A percentile compares a stretch with the other conserved stretches of the same genome.
Evolutionary conservation across 2,329 filamentous ascomycete species (phyloP).

Genomic region (Trichoderma hamatum): DNA sequence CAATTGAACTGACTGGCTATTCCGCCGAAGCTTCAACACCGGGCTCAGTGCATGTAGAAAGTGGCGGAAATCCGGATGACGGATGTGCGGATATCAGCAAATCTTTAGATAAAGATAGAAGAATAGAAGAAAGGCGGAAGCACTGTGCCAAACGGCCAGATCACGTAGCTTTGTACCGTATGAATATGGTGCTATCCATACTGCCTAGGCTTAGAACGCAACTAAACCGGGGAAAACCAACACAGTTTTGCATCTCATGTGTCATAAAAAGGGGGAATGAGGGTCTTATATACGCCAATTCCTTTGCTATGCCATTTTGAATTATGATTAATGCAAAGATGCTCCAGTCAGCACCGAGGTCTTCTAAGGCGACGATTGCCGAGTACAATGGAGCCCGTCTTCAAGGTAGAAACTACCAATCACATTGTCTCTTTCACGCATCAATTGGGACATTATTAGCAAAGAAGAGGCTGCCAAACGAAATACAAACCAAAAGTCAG

Average conservation of each 20-base stretch:
- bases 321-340: background rate
- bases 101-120: background rate
- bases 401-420: background rate
- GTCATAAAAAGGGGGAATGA: background rate
- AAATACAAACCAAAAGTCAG: background rate
- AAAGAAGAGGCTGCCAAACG: background rate
- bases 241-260: background rate
- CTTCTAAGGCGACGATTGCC: background rate
- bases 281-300: background rate
- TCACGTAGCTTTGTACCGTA: background rate
- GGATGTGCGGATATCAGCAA: constrained; percentile 16
- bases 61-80: background rate
- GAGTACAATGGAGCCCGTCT: background rate
- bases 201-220: background rate
- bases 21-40: background rate
- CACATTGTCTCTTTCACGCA: background rate
- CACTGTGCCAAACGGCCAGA: constrained; percentile 11
- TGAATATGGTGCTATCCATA: background rate
- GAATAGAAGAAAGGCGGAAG: constrained; percentile 8
- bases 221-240: background rate
- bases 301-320: background rate
- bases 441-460: background rate
- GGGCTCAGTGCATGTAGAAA: background rate
- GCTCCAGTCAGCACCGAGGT: background rate
- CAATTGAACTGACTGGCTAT: background rate